A percentile compares a stretch with the other conserved stretches of the same genome.
phyloP scores from a whole-genome alignment of 2,329 filamentous ascomycete species.

The Lasiodiplodia citricola region DNA sequence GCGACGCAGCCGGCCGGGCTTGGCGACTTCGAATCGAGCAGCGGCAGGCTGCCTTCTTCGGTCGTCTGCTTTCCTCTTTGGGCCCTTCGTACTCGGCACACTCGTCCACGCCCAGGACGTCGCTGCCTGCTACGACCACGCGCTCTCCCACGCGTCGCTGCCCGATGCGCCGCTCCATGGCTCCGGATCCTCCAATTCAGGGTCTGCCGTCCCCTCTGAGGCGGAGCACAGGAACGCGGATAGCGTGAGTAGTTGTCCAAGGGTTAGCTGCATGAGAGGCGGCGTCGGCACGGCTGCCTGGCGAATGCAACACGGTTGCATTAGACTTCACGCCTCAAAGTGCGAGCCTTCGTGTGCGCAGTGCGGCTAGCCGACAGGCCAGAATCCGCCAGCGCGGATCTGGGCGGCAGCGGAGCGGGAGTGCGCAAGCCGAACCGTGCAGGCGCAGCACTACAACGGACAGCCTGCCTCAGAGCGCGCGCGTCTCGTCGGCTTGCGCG shows the following conservation, averaged over 20 bases:
- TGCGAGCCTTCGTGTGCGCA: background rate
- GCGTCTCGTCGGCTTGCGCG: background rate
- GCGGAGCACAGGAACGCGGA: background rate
- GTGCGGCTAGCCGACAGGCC: background rate
- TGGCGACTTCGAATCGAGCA: background rate
- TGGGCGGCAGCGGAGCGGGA: conserved; percentile 10
- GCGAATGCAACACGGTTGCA: background rate
- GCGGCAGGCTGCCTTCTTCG: background rate
- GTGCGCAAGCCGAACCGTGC: conserved; percentile 1
- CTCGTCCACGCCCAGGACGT: background rate
- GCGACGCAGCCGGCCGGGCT: background rate
- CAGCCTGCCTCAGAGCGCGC: background rate
- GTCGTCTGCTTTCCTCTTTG: background rate
- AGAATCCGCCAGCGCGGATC: background rate
- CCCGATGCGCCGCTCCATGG: background rate
- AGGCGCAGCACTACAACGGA: background rate
- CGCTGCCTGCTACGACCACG: too few species aligned
- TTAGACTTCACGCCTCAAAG: conserved; percentile 8
- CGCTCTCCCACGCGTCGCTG: background rate
- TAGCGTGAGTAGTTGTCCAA: background rate
- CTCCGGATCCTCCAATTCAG: background rate
- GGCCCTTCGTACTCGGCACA: background rate
- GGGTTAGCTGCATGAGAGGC: background rate
- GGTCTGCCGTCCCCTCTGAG: background rate
- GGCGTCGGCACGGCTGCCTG: conserved; percentile 1